phyloP scores from a whole-genome alignment of 257 asterid species.

The Nicotiana obtusifolia region DNA sequence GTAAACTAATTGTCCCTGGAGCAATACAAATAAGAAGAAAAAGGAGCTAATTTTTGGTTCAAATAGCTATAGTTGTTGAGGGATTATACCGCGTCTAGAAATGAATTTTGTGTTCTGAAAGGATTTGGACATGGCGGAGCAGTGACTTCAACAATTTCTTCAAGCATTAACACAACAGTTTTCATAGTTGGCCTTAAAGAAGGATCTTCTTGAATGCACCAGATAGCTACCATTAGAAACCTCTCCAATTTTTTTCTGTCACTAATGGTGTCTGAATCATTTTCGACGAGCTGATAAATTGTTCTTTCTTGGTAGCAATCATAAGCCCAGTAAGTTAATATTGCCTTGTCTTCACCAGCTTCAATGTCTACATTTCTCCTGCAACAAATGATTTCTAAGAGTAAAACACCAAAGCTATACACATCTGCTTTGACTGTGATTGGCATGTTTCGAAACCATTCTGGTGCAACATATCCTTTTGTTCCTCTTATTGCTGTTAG shows the following conservation, averaged over 20 bases:
- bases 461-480: conserved; percentile 61
- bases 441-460: conserved; percentile 48
- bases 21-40: neutral
- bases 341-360: conserved; percentile 16
- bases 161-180: conserved; percentile 48
- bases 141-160: conserved; percentile 42
- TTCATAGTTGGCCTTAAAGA: conserved; percentile 52
- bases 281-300: conserved; percentile 24
- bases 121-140: conserved; percentile 36
- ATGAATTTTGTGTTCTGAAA: conserved; percentile 3
- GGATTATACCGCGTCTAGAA: neutral
- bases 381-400: conserved; percentile 44
- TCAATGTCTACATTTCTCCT: conserved; percentile 24
- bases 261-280: conserved; percentile 35
- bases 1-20: neutral
- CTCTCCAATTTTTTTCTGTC: conserved; percentile 28
- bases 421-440: conserved; percentile 45
- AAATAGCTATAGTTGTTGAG: neutral
- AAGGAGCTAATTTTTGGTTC: neutral
- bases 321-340: conserved; percentile 45
- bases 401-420: conserved; percentile 52
- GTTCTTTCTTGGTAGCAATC: conserved; percentile 33
- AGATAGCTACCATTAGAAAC: conserved; percentile 48
- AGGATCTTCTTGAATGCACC: conserved; percentile 66
- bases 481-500: conserved; percentile 42